Conservation (phyloP, 2,329 filamentous ascomycete species). For the Alternaria triticina region DNA sequence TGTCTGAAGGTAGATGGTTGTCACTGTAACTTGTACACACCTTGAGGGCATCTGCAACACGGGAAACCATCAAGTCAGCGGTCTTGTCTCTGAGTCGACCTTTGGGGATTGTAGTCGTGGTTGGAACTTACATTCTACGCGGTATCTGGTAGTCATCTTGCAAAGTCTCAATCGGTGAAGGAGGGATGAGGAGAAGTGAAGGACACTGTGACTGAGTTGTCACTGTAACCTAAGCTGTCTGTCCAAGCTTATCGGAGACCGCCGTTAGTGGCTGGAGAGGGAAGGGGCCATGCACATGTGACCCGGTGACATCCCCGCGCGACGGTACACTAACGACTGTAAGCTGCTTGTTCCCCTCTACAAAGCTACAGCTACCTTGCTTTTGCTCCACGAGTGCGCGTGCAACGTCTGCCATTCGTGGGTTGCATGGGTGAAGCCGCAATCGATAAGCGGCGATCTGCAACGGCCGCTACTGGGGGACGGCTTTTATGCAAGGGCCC, state of each 20-base stretch:
- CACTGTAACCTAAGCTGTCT: slow-evolving; percentile 24
- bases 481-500: slow-evolving; percentile 26
- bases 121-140: slow-evolving; percentile 40
- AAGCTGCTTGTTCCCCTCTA: background rate
- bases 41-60: slow-evolving; percentile 66
- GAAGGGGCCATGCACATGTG: slow-evolving; percentile 26
- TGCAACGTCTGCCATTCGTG: slow-evolving; percentile 1
- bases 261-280: slow-evolving; percentile 31
- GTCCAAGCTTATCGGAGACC: slow-evolving; percentile 33
- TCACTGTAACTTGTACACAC: slow-evolving; percentile 48
- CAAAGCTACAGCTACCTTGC: background rate
- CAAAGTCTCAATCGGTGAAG: background rate
- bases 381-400: background rate
- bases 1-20: background rate
- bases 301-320: slow-evolving; percentile 12
- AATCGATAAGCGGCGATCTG: slow-evolving; percentile 21
- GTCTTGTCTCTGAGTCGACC: background rate
- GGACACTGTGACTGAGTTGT: slow-evolving; percentile 18
- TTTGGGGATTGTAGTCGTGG: background rate
- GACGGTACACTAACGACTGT: slow-evolving; percentile 2
- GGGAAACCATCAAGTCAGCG: slow-evolving; percentile 21
- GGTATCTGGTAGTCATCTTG: slow-evolving; percentile 51
- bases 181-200: slow-evolving; percentile 6
- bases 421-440: slow-evolving; percentile 6
- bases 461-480: slow-evolving; percentile 19